phyloP scores from a whole-genome alignment of 352 stramenopile genomes.

The Phytophthora cryptogea region DNA sequence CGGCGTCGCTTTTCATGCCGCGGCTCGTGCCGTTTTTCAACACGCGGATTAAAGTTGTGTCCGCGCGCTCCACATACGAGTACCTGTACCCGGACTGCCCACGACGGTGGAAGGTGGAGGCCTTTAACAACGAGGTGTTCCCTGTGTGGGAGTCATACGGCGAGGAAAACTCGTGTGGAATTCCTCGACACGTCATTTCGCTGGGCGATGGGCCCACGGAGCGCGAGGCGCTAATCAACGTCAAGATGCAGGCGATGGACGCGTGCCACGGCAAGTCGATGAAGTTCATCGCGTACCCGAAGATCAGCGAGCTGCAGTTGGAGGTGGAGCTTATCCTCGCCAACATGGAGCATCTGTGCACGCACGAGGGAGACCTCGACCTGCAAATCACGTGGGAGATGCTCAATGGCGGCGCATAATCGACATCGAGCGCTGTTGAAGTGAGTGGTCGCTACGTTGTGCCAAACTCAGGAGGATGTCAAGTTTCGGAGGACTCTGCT shows the following conservation, averaged over 20 bases:
- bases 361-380: conserved; percentile 81
- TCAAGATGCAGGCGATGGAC: conserved; percentile 85
- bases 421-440: conserved; percentile 9
- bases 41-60: conserved; percentile 87
- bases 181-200: conserved; percentile 81
- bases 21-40: conserved; percentile 77
- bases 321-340: conserved; percentile 82
- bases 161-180: conserved; percentile 44
- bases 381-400: conserved; percentile 88
- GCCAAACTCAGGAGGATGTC: not conserved
- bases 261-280: conserved; percentile 86
- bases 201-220: conserved; percentile 85
- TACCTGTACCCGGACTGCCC: conserved; percentile 86
- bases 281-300: conserved; percentile 89
- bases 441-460: conserved; percentile 9
- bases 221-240: conserved; percentile 82
- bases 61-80: conserved; percentile 91
- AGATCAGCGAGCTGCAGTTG: conserved; percentile 78
- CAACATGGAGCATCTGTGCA: conserved; percentile 83
- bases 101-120: conserved; percentile 89
- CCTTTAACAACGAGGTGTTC: conserved; percentile 88
- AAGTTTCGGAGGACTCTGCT: not conserved
- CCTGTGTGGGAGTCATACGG: conserved; percentile 76
- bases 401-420: conserved; percentile 60
- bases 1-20: conserved; percentile 87